Evolutionary conservation across 441 rosid species (phyloP).

Genomic region (Pelargonium exstipulatum): DNA sequence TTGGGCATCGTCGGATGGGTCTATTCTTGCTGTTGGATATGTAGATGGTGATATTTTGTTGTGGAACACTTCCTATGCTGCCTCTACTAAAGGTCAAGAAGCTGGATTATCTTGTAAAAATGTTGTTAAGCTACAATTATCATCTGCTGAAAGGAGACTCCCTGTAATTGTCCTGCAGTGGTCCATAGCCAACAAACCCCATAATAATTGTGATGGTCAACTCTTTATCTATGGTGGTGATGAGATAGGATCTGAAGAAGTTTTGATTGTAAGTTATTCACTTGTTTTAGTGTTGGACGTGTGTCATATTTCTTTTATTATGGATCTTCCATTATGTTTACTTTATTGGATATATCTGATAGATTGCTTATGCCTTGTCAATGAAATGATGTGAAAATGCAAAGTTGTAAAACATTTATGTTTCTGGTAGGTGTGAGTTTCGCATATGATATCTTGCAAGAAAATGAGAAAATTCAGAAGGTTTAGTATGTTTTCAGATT

Average conservation of each 20-base stretch:
- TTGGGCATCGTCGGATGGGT: constrained; percentile 65
- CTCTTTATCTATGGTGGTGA: constrained; percentile 67
- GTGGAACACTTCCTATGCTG: constrained; percentile 37
- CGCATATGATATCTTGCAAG: neutral
- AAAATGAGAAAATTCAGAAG: neutral
- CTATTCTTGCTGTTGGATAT: constrained; percentile 65
- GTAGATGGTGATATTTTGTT: constrained; percentile 60
- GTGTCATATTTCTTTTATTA: constrained; percentile 12
- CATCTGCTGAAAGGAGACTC: constrained; percentile 55
- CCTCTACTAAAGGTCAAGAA: constrained; percentile 31
- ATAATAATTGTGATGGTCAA: constrained; percentile 36
- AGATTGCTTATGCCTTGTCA: neutral
- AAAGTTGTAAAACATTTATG: neutral
- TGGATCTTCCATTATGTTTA: constrained; percentile 9
- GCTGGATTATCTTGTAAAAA: constrained; percentile 34
- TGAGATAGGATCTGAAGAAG: constrained; percentile 60
- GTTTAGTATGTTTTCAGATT: neutral
- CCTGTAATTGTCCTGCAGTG: constrained; percentile 59
- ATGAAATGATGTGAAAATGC: neutral
- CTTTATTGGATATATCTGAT: constrained; percentile 1
- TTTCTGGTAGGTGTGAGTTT: neutral
- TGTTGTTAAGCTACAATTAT: constrained; percentile 52
- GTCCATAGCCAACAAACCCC: constrained; percentile 34
- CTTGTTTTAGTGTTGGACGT: constrained; percentile 15
- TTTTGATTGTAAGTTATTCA: constrained; percentile 42